Percentiles rank a stretch among this genome's conserved stretches.
phyloP scores from a whole-genome alignment of 805 yeast species.

The Spathaspora sp. region DNA sequence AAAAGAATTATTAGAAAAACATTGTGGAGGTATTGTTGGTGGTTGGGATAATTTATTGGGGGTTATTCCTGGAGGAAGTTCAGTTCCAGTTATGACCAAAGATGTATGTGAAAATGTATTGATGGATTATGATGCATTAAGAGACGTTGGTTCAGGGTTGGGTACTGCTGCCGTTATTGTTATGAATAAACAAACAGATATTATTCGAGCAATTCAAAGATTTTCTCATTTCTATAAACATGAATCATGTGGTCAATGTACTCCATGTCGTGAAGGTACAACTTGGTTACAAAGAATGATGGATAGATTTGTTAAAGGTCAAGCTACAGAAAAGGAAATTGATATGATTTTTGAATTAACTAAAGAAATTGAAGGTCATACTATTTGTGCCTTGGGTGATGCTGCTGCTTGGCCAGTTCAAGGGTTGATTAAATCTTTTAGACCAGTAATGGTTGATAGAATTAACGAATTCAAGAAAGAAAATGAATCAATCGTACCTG shows the following conservation, averaged over 20 bases:
- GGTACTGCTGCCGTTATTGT: constrained; percentile 94
- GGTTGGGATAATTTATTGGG: constrained; percentile 92
- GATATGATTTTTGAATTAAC: constrained; percentile 82
- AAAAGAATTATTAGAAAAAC: constrained; percentile 77
- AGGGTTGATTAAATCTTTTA: constrained; percentile 80
- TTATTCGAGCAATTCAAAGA: constrained; percentile 82
- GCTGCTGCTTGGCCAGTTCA: constrained; percentile 95
- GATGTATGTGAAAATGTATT: constrained; percentile 61
- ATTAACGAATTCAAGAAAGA: constrained; percentile 56
- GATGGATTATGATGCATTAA: constrained; percentile 87
- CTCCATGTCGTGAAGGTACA: constrained; percentile 93
- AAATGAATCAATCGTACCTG: constrained; percentile 50
- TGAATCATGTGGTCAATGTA: constrained; percentile 93
- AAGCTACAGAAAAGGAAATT: constrained; percentile 76
- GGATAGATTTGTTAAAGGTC: constrained; percentile 77
- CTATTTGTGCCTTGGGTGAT: constrained; percentile 89
- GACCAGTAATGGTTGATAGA: constrained; percentile 78
- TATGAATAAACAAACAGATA: constrained; percentile 82
- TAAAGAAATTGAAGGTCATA: constrained; percentile 86
- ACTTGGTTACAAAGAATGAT: constrained; percentile 81
- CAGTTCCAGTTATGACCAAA: constrained; percentile 78
- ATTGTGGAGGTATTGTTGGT: constrained; percentile 87
- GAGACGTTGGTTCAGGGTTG: constrained; percentile 81
- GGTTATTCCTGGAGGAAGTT: constrained; percentile 87
- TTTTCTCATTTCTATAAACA: constrained; percentile 82